phyloP scores from a whole-genome alignment of 1,284 basidiomycete species.

The Microbotryum saponariae region DNA sequence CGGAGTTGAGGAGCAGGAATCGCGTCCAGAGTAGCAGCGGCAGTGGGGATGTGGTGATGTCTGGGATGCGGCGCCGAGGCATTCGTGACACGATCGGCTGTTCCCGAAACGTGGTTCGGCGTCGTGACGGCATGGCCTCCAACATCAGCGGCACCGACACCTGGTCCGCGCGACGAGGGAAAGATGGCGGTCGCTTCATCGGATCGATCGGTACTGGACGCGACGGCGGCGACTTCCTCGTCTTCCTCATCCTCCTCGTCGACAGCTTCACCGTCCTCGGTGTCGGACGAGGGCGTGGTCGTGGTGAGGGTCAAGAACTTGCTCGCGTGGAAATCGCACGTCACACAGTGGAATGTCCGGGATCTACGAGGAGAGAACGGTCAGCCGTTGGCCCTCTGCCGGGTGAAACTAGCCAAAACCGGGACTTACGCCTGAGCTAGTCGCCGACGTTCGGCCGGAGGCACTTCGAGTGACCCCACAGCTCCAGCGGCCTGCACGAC shows the following conservation, averaged over 20 bases:
- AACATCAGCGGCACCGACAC: neutral
- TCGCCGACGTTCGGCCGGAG: slow-evolving; percentile 66
- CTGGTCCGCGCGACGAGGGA: neutral
- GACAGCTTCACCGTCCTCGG: neutral
- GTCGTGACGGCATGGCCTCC: neutral
- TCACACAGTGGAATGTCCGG: slow-evolving; percentile 7
- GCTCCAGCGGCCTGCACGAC: slow-evolving; percentile 63
- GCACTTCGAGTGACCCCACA: slow-evolving; percentile 78
- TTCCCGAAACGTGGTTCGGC: too few relatives aligned
- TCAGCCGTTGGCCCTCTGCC: neutral
- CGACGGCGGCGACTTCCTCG: neutral
- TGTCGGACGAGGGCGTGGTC: neutral
- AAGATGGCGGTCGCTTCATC: neutral
- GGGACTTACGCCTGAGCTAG: slow-evolving; percentile 59
- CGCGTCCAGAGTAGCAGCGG: neutral
- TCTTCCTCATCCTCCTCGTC: neutral
- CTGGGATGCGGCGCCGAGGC: too few relatives aligned
- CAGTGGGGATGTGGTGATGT: neutral
- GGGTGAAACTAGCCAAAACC: slow-evolving; percentile 5
- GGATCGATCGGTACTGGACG: too few relatives aligned
- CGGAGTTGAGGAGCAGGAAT: neutral
- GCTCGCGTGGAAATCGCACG: neutral
- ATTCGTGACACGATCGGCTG: too few relatives aligned
- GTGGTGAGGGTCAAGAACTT: neutral
- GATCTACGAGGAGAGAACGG: neutral